These are phyloP conservation scores for Gilbertella persicaria DNA, from an alignment of 371 early-diverging fungal species.

Conservation along the genomic window DNA sequence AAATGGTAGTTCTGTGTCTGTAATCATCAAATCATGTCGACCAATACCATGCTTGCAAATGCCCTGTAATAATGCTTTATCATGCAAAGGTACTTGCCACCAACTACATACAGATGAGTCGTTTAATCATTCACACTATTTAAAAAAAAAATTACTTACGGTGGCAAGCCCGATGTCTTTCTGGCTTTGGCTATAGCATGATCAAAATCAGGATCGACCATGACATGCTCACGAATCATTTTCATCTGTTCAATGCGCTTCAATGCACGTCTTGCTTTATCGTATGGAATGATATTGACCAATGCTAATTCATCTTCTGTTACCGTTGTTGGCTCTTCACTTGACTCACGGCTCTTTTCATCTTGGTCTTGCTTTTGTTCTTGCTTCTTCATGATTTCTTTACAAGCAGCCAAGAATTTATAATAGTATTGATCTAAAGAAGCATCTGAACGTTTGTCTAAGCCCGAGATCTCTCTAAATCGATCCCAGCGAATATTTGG, in stretches of 20 bases:
- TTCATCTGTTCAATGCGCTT: constrained; percentile 71
- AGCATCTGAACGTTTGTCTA: constrained; percentile 66
- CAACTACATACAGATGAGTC: constrained; percentile 44
- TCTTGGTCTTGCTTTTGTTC: constrained; percentile 19
- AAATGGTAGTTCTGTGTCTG: constrained; percentile 59
- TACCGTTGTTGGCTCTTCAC: constrained; percentile 28
- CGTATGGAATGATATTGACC: constrained; percentile 54
- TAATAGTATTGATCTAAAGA: constrained; percentile 63
- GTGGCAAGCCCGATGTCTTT: constrained; percentile 41
- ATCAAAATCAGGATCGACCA: constrained; percentile 56
- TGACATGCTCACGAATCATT: constrained; percentile 60
- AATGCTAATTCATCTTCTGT: constrained; percentile 35
- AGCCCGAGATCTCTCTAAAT: constrained; percentile 67
- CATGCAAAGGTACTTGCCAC: constrained; percentile 68
- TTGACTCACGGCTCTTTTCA: constrained; percentile 30
- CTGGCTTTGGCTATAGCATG: constrained; percentile 27
- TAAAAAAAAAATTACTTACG: constrained; percentile 14
- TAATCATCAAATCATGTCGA: constrained; percentile 66
- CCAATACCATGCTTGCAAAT: constrained; percentile 70
- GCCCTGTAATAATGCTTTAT: constrained; percentile 64
- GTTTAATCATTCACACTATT: constrained; percentile 6
- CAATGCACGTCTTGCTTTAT: constrained; percentile 67
- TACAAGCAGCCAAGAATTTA: constrained; percentile 57
- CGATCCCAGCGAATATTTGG: constrained; percentile 57
- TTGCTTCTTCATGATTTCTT: constrained; percentile 53